phyloP scores from a whole-genome alignment of 2,329 filamentous ascomycete species.

The Monascus ruber region DNA sequence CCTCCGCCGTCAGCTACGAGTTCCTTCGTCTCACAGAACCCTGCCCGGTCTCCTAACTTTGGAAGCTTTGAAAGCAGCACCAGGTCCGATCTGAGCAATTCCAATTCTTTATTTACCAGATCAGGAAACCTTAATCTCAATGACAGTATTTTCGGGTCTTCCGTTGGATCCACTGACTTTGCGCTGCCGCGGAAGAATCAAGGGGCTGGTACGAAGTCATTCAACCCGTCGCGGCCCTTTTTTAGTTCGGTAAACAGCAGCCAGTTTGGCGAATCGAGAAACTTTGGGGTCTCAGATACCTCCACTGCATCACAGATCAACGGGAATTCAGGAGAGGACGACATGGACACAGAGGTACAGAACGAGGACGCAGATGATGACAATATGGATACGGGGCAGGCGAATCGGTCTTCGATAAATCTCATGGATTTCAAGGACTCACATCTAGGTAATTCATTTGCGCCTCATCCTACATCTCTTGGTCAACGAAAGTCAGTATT shows the following conservation, averaged over 20 bases:
- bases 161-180: constrained; percentile 24
- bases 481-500: constrained; percentile 27
- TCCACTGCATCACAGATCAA: constrained; percentile 17
- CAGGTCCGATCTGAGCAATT: constrained; percentile 22
- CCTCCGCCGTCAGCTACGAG: constrained; percentile 40
- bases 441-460: constrained; percentile 14
- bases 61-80: constrained; percentile 39
- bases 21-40: constrained; percentile 47
- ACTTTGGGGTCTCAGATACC: constrained; percentile 14
- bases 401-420: constrained; percentile 30
- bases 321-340: constrained; percentile 13
- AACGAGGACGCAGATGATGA: constrained; percentile 31
- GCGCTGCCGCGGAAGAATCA: constrained; percentile 18
- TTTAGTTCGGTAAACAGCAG: constrained; percentile 18
- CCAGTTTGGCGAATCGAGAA: constrained; percentile 14
- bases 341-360: constrained; percentile 27
- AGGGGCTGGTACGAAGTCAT: constrained; percentile 10
- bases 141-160: constrained; percentile 28
- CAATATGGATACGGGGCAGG: constrained; percentile 29
- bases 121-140: constrained; percentile 24
- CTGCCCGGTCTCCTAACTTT: constrained; percentile 41
- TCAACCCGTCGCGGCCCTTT: constrained; percentile 14
- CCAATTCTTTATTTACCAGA: constrained; percentile 27
- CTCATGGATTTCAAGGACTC: constrained; percentile 27
- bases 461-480: constrained; percentile 6